A percentile compares a stretch with the other conserved stretches of the same genome.
phyloP scores from a whole-genome alignment of 805 yeast species.

The Candida silvatica region DNA sequence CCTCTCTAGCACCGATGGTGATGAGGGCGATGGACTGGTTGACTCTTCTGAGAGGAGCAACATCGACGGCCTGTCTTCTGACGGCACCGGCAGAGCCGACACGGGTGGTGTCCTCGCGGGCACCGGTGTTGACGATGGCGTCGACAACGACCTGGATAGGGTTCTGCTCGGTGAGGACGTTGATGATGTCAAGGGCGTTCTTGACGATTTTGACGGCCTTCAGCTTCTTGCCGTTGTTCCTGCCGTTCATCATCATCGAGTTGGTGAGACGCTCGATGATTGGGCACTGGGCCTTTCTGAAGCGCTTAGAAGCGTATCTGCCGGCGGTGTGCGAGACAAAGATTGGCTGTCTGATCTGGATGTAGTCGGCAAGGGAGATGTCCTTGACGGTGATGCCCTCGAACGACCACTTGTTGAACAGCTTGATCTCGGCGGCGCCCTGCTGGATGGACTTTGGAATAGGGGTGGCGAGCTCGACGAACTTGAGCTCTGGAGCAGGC shows the following conservation, averaged over 20 bases:
- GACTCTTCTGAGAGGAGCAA: constrained; percentile 99
- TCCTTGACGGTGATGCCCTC: constrained; percentile 97
- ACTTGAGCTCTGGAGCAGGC: constrained; percentile 61
- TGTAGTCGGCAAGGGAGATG: constrained; percentile 96
- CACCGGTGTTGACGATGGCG: constrained; percentile 99
- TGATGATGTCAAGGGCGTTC: constrained; percentile 97
- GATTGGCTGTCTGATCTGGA: constrained; percentile 96
- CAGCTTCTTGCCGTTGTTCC: constrained; percentile 99
- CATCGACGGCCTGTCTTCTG: constrained; percentile 99
- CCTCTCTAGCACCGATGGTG: constrained; percentile 99
- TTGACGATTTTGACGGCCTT: constrained; percentile 99
- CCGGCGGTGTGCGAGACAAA: constrained; percentile 99
- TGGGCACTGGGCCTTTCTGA: constrained; percentile 99
- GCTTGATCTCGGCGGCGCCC: constrained; percentile 93
- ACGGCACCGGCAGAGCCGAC: constrained; percentile 99
- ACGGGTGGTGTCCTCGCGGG: constrained; percentile 99
- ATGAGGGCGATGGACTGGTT: constrained; percentile 98
- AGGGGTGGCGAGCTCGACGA: constrained; percentile 85
- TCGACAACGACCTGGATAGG: constrained; percentile 99
- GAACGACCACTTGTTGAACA: constrained; percentile 99
- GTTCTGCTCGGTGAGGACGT: constrained; percentile 97
- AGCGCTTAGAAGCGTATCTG: constrained; percentile 98
- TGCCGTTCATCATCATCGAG: constrained; percentile 99
- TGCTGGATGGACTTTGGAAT: constrained; percentile 95
- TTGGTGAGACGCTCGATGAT: constrained; percentile 98